Percentiles rank a stretch among this genome's conserved stretches.
Conservation (phyloP, 1,139 yeast species). For the Hyphopichia buzzinii region DNA sequence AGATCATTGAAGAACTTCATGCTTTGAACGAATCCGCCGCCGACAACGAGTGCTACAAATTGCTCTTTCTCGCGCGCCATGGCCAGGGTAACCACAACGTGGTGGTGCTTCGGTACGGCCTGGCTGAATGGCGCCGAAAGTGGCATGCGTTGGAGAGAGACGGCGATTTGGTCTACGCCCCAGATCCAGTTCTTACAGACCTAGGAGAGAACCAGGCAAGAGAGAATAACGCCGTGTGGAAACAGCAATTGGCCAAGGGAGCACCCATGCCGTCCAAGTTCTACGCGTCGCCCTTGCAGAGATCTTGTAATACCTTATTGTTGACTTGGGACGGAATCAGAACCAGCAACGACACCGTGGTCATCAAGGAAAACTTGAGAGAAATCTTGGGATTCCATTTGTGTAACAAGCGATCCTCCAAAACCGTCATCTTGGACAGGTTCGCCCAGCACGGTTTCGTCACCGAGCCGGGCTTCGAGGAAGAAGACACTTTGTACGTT, state of each 20-base stretch:
- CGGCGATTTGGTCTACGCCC: conserved; percentile 60
- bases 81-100: conserved; percentile 79
- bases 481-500: conserved; percentile 45
- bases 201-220: conserved; percentile 50
- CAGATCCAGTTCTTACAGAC: conserved; percentile 65
- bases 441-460: conserved; percentile 35
- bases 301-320: conserved; percentile 60
- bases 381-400: conserved; percentile 51
- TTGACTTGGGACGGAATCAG: conserved; percentile 51
- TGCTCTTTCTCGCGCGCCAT: conserved; percentile 67
- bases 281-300: conserved; percentile 65
- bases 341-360: conserved; percentile 20
- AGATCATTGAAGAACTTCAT: conserved; percentile 33
- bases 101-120: conserved; percentile 57
- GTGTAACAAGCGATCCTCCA: conserved; percentile 27
- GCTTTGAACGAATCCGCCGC: conserved; percentile 36
- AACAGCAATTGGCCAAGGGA: conserved; percentile 43
- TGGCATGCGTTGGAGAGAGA: conserved; percentile 57
- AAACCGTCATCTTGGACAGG: conserved; percentile 31
- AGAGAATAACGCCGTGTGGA: conserved; percentile 48
- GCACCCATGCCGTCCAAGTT: conserved; percentile 57
- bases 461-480: conserved; percentile 46
- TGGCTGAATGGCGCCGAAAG: conserved; percentile 55
- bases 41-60: conserved; percentile 47
- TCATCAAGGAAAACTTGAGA: conserved; percentile 38